Conservation (phyloP, 75 land plant genomes). For the Ceratopteris richardii region DNA sequence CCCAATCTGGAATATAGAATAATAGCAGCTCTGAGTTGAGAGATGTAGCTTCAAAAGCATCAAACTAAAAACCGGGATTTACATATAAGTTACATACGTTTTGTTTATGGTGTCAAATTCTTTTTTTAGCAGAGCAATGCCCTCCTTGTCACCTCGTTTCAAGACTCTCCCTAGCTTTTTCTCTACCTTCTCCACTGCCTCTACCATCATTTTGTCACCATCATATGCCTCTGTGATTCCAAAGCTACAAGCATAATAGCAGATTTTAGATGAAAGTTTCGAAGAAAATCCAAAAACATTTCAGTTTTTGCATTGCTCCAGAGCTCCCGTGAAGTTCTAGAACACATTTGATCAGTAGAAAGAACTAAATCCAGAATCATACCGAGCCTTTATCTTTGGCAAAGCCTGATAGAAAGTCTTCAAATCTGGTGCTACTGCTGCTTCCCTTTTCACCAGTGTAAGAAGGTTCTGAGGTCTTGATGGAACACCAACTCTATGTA, state of each 20-base stretch:
- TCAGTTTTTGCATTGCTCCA: too few species aligned
- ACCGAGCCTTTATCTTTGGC: conserved; percentile 1
- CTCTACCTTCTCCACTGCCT: conserved; percentile 5
- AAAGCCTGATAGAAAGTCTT: background rate
- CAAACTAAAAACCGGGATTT: background rate
- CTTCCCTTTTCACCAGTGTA: background rate
- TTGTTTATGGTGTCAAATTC: conserved; percentile 1
- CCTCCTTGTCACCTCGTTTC: background rate
- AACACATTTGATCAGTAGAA: background rate
- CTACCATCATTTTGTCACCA: conserved; percentile 1
- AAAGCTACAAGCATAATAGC: background rate
- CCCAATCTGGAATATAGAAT: background rate
- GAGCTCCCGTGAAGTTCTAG: too few species aligned
- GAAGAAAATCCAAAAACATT: too few species aligned
- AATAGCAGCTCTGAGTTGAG: background rate
- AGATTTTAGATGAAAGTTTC: too few species aligned
- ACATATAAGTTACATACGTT: background rate
- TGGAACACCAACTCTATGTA: background rate
- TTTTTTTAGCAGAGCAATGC: background rate
- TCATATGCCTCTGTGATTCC: conserved; percentile 2
- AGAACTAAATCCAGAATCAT: background rate
- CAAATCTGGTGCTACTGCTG: background rate
- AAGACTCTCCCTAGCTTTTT: background rate
- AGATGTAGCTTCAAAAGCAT: background rate
- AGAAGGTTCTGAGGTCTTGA: background rate